A percentile compares a stretch with the other conserved stretches of the same genome.
These are phyloP conservation scores for Vachellia pachyceras DNA, from an alignment of 306 rosid species.

Conservation along the genomic window DNA sequence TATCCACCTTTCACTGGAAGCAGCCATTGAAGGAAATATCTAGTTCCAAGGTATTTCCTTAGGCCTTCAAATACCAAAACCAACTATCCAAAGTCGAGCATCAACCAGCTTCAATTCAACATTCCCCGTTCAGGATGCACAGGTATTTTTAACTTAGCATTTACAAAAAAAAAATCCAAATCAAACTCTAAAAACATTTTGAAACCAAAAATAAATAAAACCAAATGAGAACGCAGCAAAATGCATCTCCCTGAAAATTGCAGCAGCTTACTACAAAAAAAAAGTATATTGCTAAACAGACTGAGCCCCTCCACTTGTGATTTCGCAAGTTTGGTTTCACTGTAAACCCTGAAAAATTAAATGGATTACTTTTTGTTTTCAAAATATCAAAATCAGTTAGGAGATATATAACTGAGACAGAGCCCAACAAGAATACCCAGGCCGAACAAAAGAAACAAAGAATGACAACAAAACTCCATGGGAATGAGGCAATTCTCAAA, in stretches of 20 bases:
- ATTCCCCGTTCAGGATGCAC: constrained; percentile 45
- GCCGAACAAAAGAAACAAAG: constrained; percentile 24
- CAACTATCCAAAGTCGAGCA: constrained; percentile 44
- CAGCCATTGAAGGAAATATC: constrained; percentile 59
- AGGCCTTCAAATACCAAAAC: constrained; percentile 37
- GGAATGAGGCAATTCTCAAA: constrained; percentile 18
- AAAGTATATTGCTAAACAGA: neutral
- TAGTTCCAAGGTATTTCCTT: constrained; percentile 14
- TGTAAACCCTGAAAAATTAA: neutral
- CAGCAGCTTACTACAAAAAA: neutral
- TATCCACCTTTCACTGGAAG: constrained; percentile 69
- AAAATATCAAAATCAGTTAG: constrained; percentile 6
- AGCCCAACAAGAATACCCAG: constrained; percentile 8
- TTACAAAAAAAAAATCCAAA: constrained; percentile 1
- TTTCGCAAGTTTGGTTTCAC: constrained; percentile 14
- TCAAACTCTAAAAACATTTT: neutral
- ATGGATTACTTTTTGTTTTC: neutral
- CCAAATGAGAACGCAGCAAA: neutral
- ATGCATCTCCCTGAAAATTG: constrained; percentile 14
- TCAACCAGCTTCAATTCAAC: constrained; percentile 62
- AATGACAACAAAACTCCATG: constrained; percentile 19
- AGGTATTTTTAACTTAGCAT: constrained; percentile 26
- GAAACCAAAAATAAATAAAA: neutral
- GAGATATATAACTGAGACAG: constrained; percentile 23
- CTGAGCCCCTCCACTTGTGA: neutral